These are phyloP conservation scores for Scheffersomyces segobiensis DNA, from an alignment of 1,139 yeast genomes.

Conservation along the genomic window DNA sequence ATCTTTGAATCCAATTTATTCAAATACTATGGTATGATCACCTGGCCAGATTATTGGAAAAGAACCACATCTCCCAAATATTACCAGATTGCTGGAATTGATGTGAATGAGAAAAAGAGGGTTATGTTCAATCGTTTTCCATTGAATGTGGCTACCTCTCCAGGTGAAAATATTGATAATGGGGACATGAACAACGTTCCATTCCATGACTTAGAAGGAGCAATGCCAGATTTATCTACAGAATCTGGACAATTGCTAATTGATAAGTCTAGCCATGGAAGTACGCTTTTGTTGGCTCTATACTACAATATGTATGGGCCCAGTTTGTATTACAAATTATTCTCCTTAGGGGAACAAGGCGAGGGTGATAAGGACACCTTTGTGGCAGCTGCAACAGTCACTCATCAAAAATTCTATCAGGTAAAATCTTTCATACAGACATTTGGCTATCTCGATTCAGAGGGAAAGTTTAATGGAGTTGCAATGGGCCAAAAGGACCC, in stretches of 20 bases:
- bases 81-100: slow-evolving; percentile 62
- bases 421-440: slow-evolving; percentile 40
- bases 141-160: slow-evolving; percentile 4
- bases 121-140: slow-evolving; percentile 17
- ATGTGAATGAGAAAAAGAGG: slow-evolving; percentile 33
- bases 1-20: slow-evolving; percentile 58
- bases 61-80: slow-evolving; percentile 69
- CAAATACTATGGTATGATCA: slow-evolving; percentile 55
- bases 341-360: slow-evolving; percentile 62
- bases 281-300: slow-evolving; percentile 49
- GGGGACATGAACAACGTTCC: slow-evolving; percentile 16
- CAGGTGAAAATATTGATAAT: slow-evolving; percentile 1
- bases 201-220: slow-evolving; percentile 54
- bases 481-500: slow-evolving; percentile 46
- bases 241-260: slow-evolving; percentile 64
- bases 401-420: slow-evolving; percentile 51
- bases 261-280: slow-evolving; percentile 54
- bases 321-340: slow-evolving; percentile 50
- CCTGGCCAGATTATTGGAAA: slow-evolving; percentile 87
- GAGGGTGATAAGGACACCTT: slow-evolving; percentile 73
- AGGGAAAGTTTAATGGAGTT: slow-evolving; percentile 32
- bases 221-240: slow-evolving; percentile 61
- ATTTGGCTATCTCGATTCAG: slow-evolving; percentile 29
- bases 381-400: slow-evolving; percentile 55
- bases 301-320: slow-evolving; percentile 66